Evolutionary conservation across 2,329 filamentous ascomycete species (phyloP).

Genomic region (Monosporascus ibericus): DNA sequence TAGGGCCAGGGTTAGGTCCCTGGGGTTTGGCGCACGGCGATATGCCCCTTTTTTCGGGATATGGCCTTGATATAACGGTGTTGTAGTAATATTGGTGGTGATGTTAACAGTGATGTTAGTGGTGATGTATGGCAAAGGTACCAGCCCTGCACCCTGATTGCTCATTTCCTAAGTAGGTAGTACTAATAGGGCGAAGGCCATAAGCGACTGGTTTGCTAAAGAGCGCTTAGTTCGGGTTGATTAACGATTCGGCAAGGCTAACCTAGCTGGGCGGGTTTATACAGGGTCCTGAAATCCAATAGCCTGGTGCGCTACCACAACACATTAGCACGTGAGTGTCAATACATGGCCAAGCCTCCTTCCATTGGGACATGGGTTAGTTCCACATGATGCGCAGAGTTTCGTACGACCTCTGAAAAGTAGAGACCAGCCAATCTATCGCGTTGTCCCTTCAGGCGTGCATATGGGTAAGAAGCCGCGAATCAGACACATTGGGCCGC

Average conservation of each 20-base stretch:
- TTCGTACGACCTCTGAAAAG: neutral
- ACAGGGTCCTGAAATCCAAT: neutral
- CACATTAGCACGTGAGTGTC: neutral
- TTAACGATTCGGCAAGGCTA: neutral
- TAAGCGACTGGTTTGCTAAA: no score
- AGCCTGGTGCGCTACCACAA: neutral
- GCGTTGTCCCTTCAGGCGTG: neutral
- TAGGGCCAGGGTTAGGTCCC: no score
- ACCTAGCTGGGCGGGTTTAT: neutral
- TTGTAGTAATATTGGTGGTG: no score
- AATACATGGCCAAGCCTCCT: neutral
- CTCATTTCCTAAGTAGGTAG: no score
- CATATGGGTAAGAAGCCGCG: neutral
- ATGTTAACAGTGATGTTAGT: no score
- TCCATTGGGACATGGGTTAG: neutral
- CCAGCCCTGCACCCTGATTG: no score
- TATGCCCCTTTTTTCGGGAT: no score
- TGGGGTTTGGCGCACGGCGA: no score
- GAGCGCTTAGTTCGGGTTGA: no score
- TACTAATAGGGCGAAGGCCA: no score
- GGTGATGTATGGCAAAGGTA: no score
- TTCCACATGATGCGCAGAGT: neutral
- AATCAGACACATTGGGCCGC: neutral
- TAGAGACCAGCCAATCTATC: neutral
- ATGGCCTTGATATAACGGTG: no score